Evolutionary conservation across 495 filamentous ascomycete genomes (phyloP).

Genomic region (Mytilinidion resinicola): DNA sequence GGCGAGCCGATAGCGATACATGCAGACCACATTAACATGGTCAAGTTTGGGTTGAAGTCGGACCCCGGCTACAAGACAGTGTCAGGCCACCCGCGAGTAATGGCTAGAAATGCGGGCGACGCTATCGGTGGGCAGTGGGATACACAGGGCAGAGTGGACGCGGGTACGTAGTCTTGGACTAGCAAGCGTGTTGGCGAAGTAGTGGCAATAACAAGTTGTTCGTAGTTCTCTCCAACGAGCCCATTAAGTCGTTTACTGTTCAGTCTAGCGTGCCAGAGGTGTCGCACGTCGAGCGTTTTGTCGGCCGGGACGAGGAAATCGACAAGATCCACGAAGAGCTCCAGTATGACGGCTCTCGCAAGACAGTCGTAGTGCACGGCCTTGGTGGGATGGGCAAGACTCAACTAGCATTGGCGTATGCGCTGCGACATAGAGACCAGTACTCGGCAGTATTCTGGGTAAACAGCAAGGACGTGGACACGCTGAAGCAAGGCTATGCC

Average conservation of each 20-base stretch:
- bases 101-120: constrained; percentile 16
- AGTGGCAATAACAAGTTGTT: constrained; percentile 1
- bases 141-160: constrained; percentile 10
- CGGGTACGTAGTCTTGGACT: constrained; percentile 13
- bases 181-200: neutral
- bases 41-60: constrained; percentile 30
- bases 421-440: constrained; percentile 4
- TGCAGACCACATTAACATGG: constrained; percentile 37
- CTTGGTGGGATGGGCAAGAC: constrained; percentile 21
- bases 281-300: constrained; percentile 5
- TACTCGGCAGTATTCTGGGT: constrained; percentile 22
- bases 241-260: constrained; percentile 13
- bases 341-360: constrained; percentile 21
- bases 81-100: constrained; percentile 25
- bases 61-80: constrained; percentile 31
- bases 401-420: constrained; percentile 18
- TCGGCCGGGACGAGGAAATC: constrained; percentile 27
- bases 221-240: constrained; percentile 8
- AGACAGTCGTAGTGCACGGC: constrained; percentile 26
- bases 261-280: constrained; percentile 4
- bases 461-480: constrained; percentile 26
- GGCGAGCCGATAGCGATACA: constrained; percentile 36
- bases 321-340: constrained; percentile 26
- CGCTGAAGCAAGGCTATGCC: constrained; percentile 35
- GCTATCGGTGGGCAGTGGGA: constrained; percentile 8